Evolutionary conservation across 768 basidiomycete genomes (phyloP).

Genomic region (Termitomyces titanicus): DNA sequence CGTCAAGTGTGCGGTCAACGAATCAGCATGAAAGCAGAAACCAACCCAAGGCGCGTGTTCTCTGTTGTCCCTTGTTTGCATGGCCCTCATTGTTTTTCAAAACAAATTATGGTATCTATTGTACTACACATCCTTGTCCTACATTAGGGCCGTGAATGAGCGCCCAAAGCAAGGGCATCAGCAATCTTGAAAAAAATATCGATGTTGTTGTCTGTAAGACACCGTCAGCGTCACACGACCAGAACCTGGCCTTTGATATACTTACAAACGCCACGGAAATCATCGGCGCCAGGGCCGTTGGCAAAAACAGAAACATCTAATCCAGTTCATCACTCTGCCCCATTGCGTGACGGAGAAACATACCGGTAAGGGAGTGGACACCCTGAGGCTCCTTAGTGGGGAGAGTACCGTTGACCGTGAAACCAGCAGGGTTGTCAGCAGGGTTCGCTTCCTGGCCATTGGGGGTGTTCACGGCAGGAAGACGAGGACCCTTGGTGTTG

Average conservation of each 20-base stretch:
- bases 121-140: background rate
- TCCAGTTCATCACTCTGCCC: background rate
- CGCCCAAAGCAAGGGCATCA: conserved; percentile 14
- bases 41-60: conserved; percentile 11
- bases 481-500: conserved; percentile 32
- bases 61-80: conserved; percentile 20
- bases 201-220: conserved; percentile 35
- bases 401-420: conserved; percentile 34
- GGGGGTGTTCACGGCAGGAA: conserved; percentile 26
- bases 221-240: background rate
- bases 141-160: background rate
- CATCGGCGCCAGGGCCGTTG: conserved; percentile 37
- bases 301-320: conserved; percentile 42
- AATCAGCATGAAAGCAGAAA: conserved; percentile 2
- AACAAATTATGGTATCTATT: background rate
- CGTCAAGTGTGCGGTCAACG: conserved; percentile 10
- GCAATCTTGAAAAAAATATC: conserved; percentile 27
- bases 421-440: conserved; percentile 30
- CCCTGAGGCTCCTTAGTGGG: conserved; percentile 31
- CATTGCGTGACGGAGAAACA: background rate
- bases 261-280: conserved; percentile 42
- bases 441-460: conserved; percentile 31
- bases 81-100: background rate
- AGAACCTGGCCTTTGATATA: conserved; percentile 2
- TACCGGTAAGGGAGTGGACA: conserved; percentile 38